Evolutionary conservation across 2,329 filamentous ascomycete genomes (phyloP), one percentile per base, ranked within the genome.

Genomic region (Trichophyton benhamiae): DNA sequence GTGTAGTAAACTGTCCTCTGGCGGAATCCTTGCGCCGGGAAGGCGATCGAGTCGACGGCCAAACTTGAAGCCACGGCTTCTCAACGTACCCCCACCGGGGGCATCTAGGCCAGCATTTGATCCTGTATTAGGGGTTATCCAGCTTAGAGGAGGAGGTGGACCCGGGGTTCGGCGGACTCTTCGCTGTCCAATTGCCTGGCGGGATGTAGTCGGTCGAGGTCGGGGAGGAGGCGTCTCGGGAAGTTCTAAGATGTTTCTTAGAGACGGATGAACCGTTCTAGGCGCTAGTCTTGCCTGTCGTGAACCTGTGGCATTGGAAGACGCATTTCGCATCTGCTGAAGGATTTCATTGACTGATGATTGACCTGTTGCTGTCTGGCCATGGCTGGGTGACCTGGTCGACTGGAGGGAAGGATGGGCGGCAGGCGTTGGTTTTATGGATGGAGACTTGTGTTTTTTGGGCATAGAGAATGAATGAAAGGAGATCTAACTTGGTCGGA

Each of bases 331-430:
- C 9, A 79, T 75, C 46, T 78, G 76, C 55, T 71, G 69, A 62
- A 79, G 77, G 63, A 79, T 68, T 61, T 78, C 77, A 64, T 79
- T 79, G 65, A 79, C 77, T 4, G 76, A 76, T 30, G 66, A 67
- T 55, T 67, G 64, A 8, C 72, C 62, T 25, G 68, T 60, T 20
- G 68, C 60, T 20, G 64, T 41, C 36, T 67, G 66, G 20, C 66
- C 61, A 57, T 49, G 65, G 57, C 5, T 22, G 49, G 57, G 36
- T 13, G 44, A 30, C 9, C 57, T 52, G 57, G 57, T 25, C 33
- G 52, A 38, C 42, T 57, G 20, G 41, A 55, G 60, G 3, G 74
- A 72, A 57, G 72, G 75, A 63, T 78, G 77, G 48, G 71, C 70
- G 17, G 72, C 72, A 57, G 66, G 73, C 41, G 67, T 67, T 38